Evolutionary conservation across 371 early-diverging fungal genomes (phyloP).

Genomic region (Actinomortierella wolfii): DNA sequence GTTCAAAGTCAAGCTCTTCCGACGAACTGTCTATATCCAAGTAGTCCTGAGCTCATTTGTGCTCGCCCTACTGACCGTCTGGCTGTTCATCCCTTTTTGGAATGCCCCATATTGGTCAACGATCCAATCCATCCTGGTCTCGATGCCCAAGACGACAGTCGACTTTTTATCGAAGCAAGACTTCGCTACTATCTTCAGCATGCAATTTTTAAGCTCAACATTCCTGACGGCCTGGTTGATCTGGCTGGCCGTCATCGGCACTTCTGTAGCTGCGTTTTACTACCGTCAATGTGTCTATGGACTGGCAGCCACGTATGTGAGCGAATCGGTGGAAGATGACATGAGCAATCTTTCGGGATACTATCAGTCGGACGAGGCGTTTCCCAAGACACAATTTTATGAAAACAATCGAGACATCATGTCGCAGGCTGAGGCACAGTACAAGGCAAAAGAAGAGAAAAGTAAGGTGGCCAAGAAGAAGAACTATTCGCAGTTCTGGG

Average conservation of each 20-base stretch:
- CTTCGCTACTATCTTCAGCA: too few relatives aligned
- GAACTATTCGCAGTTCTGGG: conserved; percentile 32
- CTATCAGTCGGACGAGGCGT: conserved; percentile 14
- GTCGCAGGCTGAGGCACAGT: not conserved
- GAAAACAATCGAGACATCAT: not conserved
- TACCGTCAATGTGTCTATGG: too few relatives aligned
- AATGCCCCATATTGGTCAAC: too few relatives aligned
- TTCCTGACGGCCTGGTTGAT: too few relatives aligned
- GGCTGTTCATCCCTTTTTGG: not conserved
- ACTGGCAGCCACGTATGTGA: conserved; percentile 2
- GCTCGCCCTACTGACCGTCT: conserved; percentile 11
- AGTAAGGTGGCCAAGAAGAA: not conserved
- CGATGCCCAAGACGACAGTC: too few relatives aligned
- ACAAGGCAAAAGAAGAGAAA: not conserved
- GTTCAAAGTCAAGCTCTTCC: conserved; percentile 4
- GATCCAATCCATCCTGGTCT: too few relatives aligned
- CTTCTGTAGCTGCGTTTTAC: too few relatives aligned
- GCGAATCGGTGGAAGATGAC: conserved; percentile 17
- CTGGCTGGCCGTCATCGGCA: too few relatives aligned
- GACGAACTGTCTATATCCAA: conserved; percentile 3
- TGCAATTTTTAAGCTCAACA: too few relatives aligned
- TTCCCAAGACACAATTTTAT: not conserved
- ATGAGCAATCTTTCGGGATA: conserved; percentile 19
- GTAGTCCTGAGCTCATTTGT: conserved; percentile 14
- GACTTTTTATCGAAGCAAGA: too few relatives aligned